A percentile compares a stretch with the other conserved stretches of the same genome.
Evolutionary conservation across 345 rosid species (phyloP).

Genomic region (Pugionium dolabratum): DNA sequence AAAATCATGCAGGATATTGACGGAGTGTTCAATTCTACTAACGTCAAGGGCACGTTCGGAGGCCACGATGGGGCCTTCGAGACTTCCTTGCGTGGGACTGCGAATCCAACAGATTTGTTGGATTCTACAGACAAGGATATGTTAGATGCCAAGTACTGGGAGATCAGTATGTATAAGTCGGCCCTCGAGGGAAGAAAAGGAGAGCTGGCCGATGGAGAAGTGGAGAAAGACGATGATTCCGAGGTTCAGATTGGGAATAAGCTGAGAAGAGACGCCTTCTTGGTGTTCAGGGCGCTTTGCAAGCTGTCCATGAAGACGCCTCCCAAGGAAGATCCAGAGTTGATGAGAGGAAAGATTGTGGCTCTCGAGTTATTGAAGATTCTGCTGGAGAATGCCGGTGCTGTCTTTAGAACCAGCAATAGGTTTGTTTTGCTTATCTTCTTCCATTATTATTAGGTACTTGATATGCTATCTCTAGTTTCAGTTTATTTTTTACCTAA

Average conservation of each 20-base stretch:
- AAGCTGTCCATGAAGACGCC: constrained; percentile 99
- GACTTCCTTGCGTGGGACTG: constrained; percentile 63
- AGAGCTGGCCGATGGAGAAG: constrained; percentile 87
- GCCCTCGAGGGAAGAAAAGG: constrained; percentile 99
- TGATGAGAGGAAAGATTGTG: constrained; percentile 96
- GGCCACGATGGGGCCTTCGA: constrained; percentile 76
- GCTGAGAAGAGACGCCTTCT: constrained; percentile 95
- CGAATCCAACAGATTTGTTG: constrained; percentile 67
- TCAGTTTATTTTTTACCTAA: neutral
- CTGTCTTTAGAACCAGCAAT: constrained; percentile 96
- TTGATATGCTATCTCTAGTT: constrained; percentile 13
- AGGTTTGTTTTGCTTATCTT: constrained; percentile 54
- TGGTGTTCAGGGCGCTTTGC: constrained; percentile 99
- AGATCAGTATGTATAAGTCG: constrained; percentile 98
- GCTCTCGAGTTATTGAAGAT: constrained; percentile 97
- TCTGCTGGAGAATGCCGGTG: constrained; percentile 97
- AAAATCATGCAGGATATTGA: constrained; percentile 80
- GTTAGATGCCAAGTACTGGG: constrained; percentile 99
- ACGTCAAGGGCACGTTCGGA: constrained; percentile 52
- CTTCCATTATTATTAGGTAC: constrained; percentile 13
- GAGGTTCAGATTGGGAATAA: constrained; percentile 99
- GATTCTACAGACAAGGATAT: constrained; percentile 89
- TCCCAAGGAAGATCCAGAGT: constrained; percentile 95
- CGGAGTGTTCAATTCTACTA: constrained; percentile 59
- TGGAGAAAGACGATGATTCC: constrained; percentile 85